Base-by-base conservation (phyloP, 257 asterid genomes). In the Solanum piurae region DNA sequence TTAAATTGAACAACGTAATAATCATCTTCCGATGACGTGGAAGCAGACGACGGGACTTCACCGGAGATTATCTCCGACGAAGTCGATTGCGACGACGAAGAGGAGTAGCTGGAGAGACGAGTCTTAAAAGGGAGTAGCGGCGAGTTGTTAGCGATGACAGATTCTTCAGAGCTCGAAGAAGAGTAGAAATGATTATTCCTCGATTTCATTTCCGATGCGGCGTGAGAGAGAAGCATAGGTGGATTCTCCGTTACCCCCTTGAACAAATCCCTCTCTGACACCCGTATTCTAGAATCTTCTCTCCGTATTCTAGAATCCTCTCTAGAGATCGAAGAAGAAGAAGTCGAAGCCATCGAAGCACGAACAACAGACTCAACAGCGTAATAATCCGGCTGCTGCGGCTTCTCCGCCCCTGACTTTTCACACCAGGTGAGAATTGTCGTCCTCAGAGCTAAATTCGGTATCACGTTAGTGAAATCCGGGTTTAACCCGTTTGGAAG, bases 101-200 rank as follows among this genome's bases (percentile, higher is more conserved):
- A 90, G 46, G 99, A 95, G 55, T 93, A 92, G 90, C 99, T 94
- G 7, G 96, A 90, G 1, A 98, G 98, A 10, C 95, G 95, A 9
- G 95, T 95, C 0, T 94, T 89, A 58, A 94, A 97, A 0, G 97
- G 98, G 11, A 90, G 89, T 87, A 95, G 86, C 89, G 96, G 96
- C 46, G 98, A 90, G 27, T 89, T 74, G 55, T 95, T 95, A 4
- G 98, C 99, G 10, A 97, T 91, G 2, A 95, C 99, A 6, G 99
- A 97, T 89, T 96, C 99, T 38, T 93, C 99, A 4, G 99, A 96
- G 91, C 98, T 95, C 36, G 97, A 89, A 11, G 95, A 92, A 38
- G 92, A 92, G 9, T 85, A 90, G 1, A 72, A 46, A 84, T 92
- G 89, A 25, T 90, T 84, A 66, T 89, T 87, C 87, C 93, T 80